Conservation (phyloP, 1,139 yeast species). For the Kodamaea derodonti region DNA sequence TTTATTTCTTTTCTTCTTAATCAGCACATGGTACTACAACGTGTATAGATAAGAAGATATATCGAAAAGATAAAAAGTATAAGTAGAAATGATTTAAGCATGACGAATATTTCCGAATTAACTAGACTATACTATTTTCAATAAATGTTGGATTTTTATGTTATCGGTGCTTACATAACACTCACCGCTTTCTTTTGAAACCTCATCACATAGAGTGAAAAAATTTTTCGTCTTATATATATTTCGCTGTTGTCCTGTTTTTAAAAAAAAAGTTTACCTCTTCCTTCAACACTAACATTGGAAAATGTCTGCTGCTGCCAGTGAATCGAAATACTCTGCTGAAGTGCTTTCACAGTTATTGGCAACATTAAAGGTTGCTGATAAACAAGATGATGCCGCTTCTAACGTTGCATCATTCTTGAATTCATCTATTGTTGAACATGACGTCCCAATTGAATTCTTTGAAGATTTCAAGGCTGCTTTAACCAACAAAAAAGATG, state of each 20-base stretch:
- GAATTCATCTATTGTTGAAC: constrained; percentile 97
- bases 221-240: constrained; percentile 1
- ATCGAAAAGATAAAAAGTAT: neutral
- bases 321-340: constrained; percentile 61
- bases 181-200: too few relatives aligned
- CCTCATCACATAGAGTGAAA: too few relatives aligned
- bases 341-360: constrained; percentile 93
- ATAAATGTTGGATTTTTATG: too few relatives aligned
- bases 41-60: neutral
- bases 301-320: constrained; percentile 61
- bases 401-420: constrained; percentile 87
- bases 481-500: constrained; percentile 75
- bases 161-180: too few relatives aligned
- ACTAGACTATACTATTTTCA: too few relatives aligned
- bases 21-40: neutral
- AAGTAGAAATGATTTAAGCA: neutral
- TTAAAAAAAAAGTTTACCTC: constrained; percentile 4
- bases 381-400: constrained; percentile 84
- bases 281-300: constrained; percentile 21
- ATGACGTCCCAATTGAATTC: constrained; percentile 93
- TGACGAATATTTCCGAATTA: too few relatives aligned
- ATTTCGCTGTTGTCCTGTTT: constrained; percentile 2
- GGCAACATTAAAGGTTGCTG: constrained; percentile 90
- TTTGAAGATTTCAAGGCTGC: constrained; percentile 74
- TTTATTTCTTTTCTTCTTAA: neutral